Evolutionary conservation across 805 yeast genomes (phyloP).

Genomic region (Candida sphagnicola): DNA sequence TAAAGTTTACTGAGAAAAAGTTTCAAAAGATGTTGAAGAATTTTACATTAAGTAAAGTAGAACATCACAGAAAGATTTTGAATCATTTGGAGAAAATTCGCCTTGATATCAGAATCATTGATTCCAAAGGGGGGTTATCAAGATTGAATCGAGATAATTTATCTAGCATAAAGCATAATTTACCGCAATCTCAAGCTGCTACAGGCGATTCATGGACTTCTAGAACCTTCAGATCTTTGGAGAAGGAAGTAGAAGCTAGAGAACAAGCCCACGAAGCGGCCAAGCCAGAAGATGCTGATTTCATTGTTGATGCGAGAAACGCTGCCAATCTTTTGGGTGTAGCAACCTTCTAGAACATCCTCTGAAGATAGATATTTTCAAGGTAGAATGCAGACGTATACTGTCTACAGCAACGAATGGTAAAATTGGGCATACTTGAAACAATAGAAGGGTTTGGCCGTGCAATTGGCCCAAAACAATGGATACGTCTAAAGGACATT

Average conservation of each 20-base stretch:
- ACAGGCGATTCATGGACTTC: conserved; percentile 44
- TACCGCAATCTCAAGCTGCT: conserved; percentile 39
- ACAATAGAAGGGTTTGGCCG: no score
- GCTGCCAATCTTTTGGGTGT: conserved; percentile 82
- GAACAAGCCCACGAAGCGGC: conserved; percentile 12
- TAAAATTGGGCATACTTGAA: no score
- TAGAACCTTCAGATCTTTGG: conserved; percentile 33
- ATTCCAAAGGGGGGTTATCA: conserved; percentile 74
- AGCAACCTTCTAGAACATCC: conserved; percentile 55
- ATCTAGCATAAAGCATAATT: conserved; percentile 40
- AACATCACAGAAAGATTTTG: conserved; percentile 78
- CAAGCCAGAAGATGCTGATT: conserved; percentile 14
- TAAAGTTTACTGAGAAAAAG: conserved; percentile 54
- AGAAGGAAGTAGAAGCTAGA: conserved; percentile 22
- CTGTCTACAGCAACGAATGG: no score
- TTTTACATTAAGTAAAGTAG: conserved; percentile 68
- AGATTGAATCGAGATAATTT: conserved; percentile 73
- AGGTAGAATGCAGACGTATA: no score
- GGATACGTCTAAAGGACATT: no score
- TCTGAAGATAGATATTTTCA: no score
- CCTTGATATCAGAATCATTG: conserved; percentile 69
- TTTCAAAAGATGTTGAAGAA: conserved; percentile 52
- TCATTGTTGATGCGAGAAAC: conserved; percentile 64
- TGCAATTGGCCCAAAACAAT: no score
- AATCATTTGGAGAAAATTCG: conserved; percentile 69